Evolutionary conservation across 371 early-diverging fungal species (phyloP).

Genomic region (Fennellomyces sp.): DNA sequence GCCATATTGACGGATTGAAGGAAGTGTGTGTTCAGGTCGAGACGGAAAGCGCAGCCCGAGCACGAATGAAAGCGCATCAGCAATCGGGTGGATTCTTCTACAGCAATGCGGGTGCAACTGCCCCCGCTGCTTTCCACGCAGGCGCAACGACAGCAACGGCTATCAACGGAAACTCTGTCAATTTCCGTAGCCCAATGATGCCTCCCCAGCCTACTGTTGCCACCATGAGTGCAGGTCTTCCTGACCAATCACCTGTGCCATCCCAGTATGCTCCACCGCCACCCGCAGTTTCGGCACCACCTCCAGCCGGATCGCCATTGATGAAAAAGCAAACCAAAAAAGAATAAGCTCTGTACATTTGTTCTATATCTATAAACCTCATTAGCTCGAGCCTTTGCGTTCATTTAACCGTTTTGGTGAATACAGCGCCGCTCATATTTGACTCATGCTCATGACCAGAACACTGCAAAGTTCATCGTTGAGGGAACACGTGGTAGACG

Average conservation of each 20-base stretch:
- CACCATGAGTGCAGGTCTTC: not conserved
- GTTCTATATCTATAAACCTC: no score
- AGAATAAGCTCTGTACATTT: conserved; percentile 1
- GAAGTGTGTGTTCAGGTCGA: conserved; percentile 58
- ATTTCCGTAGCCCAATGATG: not conserved
- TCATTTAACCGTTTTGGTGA: no score
- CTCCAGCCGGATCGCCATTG: not conserved
- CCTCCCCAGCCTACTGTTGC: conserved; percentile 12
- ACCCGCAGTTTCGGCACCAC: not conserved
- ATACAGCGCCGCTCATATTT: no score
- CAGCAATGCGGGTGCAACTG: conserved; percentile 5
- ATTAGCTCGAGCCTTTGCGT: no score
- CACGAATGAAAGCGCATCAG: conserved; percentile 16
- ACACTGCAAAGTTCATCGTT: no score
- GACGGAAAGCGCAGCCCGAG: conserved; percentile 29
- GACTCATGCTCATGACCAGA: no score
- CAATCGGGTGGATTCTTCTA: conserved; percentile 36
- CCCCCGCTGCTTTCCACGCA: not conserved
- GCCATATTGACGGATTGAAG: conserved; percentile 48
- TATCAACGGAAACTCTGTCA: not conserved
- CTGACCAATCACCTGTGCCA: not conserved
- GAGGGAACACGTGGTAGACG: no score
- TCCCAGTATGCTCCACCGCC: conserved; percentile 6
- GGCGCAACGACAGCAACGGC: conserved; percentile 1
- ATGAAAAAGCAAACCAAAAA: conserved; percentile 5